Evolutionary conservation across 305 asterid genomes (phyloP), one percentile per base, ranked within the genome.

Genomic region (Fraxinus sp.): DNA sequence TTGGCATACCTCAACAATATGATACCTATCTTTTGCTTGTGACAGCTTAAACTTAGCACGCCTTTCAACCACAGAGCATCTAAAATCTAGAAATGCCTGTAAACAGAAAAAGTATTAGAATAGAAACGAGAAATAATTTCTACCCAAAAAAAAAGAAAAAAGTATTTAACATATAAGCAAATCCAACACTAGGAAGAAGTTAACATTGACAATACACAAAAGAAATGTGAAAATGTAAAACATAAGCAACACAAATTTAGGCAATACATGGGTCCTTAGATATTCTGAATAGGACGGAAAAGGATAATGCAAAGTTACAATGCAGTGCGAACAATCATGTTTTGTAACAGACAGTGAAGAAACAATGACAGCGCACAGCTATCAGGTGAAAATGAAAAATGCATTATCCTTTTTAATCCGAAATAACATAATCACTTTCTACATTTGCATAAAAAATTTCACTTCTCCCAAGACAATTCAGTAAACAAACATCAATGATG

Each of bases 71-170:
- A 97, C 98, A 18, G 97, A 91, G 86, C 97, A 94, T 87, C 99
- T 91, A 85, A 97, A 93, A 83, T 93, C 95, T 91, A 97, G 88
- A 90, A 97, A 97, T 44, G 97, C 97, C 99, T 97, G 96, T 86
- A 82, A 44, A 62, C 79, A 36, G 78, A 70, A 68, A 78, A 80
- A 59, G 7, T 33, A 79, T 75, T 71, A 77, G 57, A 80, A 81
- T 37, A 64, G 20, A 24, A 73, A 66, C 18, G 64, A 68, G 39
- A 73, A 44, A 18, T 10, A 14, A 30, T 33, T 71, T 30, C 10
- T 33, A 32, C 44, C 24, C 24, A 30, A 72, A 14, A 32, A 32
- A 30, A 59, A 76, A 70, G 79, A 57, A 68, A 11, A 22, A 28
- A 2, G 16, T 10, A 33, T 74, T 44, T 13, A 78, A 33, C 1